Conservation (phyloP, 177 flowering plant genomes). For the Vitis hybrid region DNA sequence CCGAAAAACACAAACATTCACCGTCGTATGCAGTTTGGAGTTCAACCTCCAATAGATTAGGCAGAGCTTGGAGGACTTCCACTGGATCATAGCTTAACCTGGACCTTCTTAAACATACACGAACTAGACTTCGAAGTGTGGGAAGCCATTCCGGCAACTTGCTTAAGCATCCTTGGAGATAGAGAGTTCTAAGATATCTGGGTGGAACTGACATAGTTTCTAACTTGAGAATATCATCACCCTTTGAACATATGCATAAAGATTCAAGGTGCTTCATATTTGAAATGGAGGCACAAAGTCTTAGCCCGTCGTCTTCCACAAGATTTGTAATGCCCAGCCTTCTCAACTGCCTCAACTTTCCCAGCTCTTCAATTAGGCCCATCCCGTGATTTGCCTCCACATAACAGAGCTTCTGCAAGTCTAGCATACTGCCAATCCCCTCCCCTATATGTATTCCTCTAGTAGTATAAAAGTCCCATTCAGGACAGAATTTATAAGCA, state of each 20-base stretch:
- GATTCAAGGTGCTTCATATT: slow-evolving; percentile 10
- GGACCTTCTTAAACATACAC: background rate
- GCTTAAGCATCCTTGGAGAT: no score
- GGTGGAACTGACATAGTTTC: background rate
- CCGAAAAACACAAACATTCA: background rate
- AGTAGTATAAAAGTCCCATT: no score
- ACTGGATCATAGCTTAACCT: slow-evolving; percentile 10
- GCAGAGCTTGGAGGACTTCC: slow-evolving; percentile 1
- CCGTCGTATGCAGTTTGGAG: slow-evolving; percentile 14
- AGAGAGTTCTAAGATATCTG: background rate
- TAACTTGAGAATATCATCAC: slow-evolving; percentile 3
- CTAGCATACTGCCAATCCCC: no score
- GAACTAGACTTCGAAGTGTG: no score
- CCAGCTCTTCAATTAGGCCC: no score
- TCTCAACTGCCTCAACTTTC: no score
- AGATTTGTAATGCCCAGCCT: slow-evolving; percentile 3
- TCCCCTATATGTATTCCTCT: no score
- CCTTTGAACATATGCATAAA: background rate
- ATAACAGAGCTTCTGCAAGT: no score
- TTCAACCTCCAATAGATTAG: slow-evolving; percentile 1
- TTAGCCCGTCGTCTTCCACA: background rate
- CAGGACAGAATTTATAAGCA: no score
- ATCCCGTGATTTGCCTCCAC: no score
- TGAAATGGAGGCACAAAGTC: background rate
- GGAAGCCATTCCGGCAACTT: no score